Conservation (phyloP, 768 basidiomycete genomes). For the Boletus pseudopeckii region DNA sequence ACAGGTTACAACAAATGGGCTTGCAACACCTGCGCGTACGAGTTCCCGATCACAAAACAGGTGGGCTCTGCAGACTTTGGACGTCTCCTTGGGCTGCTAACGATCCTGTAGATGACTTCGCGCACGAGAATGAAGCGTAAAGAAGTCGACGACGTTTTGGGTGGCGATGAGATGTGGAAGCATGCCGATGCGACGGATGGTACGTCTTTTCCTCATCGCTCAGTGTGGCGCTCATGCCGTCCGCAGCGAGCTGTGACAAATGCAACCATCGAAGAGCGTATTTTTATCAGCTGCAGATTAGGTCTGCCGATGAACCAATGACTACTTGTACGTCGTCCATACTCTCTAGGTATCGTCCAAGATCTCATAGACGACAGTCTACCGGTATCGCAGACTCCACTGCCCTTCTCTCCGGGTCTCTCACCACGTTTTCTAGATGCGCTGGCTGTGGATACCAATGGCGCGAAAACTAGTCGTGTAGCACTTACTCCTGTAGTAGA, state of each 20-base stretch:
- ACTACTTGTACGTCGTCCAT: conserved; percentile 38
- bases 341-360: background rate
- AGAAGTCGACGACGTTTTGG: conserved; percentile 91
- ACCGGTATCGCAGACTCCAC: conserved; percentile 41
- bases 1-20: conserved; percentile 89
- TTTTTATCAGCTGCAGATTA: conserved; percentile 94
- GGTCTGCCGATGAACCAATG: conserved; percentile 92
- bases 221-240: background rate
- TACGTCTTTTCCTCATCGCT: conserved; percentile 27
- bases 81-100: background rate
- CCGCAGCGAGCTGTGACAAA: conserved; percentile 57
- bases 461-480: conserved; percentile 54
- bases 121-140: conserved; percentile 85
- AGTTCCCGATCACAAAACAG: conserved; percentile 49
- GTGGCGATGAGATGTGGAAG: conserved; percentile 90
- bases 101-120: conserved; percentile 75
- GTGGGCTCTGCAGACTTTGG: background rate
- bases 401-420: background rate
- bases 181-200: conserved; percentile 88
- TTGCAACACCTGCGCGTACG: conserved; percentile 92
- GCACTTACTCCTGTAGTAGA: background rate
- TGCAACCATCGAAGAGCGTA: conserved; percentile 87
- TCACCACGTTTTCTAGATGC: conserved; percentile 41
- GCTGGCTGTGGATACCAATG: conserved; percentile 62
- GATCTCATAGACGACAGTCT: conserved; percentile 41